These are phyloP conservation scores for Aspergillus sp. DNA, from an alignment of 2,329 filamentous ascomycete species.

Conservation along the genomic window DNA sequence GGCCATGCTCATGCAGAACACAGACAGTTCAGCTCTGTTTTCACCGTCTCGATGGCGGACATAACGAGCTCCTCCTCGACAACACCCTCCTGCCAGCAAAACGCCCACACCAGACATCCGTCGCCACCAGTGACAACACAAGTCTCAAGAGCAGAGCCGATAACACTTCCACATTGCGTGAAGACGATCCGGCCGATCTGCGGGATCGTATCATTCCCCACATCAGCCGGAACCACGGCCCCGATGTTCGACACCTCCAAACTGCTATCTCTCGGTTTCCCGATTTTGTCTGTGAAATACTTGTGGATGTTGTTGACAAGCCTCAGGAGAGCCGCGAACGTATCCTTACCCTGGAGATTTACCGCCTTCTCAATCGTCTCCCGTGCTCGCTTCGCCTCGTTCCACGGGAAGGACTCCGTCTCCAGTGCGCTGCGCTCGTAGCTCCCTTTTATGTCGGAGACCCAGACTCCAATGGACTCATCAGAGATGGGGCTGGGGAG, in stretches of 20 bases:
- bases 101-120: slow-evolving; percentile 39
- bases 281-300: slow-evolving; percentile 36
- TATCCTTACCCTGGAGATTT: slow-evolving; percentile 29
- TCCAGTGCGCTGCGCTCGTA: slow-evolving; percentile 23
- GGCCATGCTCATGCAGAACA: slow-evolving; percentile 1
- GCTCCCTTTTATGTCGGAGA: slow-evolving; percentile 32
- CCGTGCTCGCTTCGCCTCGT: slow-evolving; percentile 29
- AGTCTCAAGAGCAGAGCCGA: slow-evolving; percentile 37
- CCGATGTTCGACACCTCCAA: slow-evolving; percentile 51
- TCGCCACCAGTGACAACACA: slow-evolving; percentile 45
- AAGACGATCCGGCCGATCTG: slow-evolving; percentile 43
- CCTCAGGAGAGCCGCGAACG: slow-evolving; percentile 36
- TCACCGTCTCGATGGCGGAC: slow-evolving; percentile 15
- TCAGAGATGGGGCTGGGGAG: slow-evolving; percentile 33
- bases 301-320: slow-evolving; percentile 40
- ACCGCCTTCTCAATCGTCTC: slow-evolving; percentile 28
- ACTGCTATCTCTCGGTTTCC: slow-evolving; percentile 34
- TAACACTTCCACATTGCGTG: slow-evolving; percentile 42
- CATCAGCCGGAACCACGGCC: slow-evolving; percentile 20
- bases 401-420: slow-evolving; percentile 29
- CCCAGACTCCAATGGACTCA: slow-evolving; percentile 37
- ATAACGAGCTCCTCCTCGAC: slow-evolving; percentile 27
- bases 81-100: slow-evolving; percentile 41
- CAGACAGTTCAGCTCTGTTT: slow-evolving; percentile 13
- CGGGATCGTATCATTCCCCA: slow-evolving; percentile 14